Percentiles rank a stretch among this genome's conserved stretches.
Evolutionary conservation across 116 monocot genomes (phyloP).

Genomic region (Papilionanthe hybrid): DNA sequence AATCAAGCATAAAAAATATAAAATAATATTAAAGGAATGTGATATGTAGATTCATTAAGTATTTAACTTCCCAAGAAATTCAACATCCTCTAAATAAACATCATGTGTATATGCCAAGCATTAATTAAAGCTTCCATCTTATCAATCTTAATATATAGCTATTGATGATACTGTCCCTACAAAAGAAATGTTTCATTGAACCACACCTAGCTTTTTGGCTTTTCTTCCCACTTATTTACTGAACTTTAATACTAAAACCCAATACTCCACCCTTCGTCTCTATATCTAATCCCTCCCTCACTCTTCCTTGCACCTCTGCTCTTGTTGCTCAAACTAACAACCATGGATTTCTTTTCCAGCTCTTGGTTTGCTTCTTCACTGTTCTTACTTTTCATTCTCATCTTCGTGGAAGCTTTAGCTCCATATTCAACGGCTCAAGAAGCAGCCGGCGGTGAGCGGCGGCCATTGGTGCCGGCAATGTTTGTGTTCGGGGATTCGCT

Average conservation of each 20-base stretch:
- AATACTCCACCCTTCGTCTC: neutral
- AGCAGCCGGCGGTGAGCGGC: neutral
- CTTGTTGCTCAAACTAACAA: neutral
- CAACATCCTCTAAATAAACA: too few species aligned
- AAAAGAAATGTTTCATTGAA: too few species aligned
- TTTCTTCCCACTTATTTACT: neutral
- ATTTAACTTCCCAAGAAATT: too few species aligned
- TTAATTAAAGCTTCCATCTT: too few species aligned
- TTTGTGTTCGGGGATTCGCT: conserved; percentile 92
- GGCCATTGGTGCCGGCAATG: conserved; percentile 71
- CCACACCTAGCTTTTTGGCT: too few species aligned
- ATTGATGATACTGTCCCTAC: too few species aligned
- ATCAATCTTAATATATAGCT: too few species aligned
- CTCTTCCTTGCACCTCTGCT: neutral
- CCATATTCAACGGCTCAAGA: neutral
- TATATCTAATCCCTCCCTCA: neutral
- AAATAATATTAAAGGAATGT: too few species aligned
- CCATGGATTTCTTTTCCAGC: neutral
- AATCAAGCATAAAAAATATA: too few species aligned
- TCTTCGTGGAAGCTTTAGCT: neutral
- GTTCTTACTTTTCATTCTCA: neutral
- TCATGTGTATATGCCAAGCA: too few species aligned
- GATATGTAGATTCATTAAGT: too few species aligned
- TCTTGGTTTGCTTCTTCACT: neutral
- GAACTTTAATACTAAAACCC: neutral